A percentile compares a stretch with the other conserved stretches of the same genome.
Evolutionary conservation across 2,329 filamentous ascomycete genomes (phyloP).

Genomic region (Neofusicoccum ribis): DNA sequence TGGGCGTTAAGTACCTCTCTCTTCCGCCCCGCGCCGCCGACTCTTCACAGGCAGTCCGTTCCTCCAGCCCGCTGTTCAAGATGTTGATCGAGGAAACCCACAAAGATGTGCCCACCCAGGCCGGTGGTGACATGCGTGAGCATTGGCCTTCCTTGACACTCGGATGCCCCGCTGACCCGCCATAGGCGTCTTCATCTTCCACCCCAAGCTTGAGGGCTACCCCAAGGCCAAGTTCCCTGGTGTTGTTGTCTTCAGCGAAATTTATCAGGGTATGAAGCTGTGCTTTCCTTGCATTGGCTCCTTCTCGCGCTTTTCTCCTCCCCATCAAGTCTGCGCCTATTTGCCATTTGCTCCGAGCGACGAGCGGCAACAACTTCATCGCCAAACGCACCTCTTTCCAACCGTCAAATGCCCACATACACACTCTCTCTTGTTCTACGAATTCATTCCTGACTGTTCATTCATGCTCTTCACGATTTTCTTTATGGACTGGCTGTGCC

Average conservation of each 20-base stretch:
- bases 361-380: background rate
- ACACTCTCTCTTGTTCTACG: no score
- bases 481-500: no score
- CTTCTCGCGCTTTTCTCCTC: background rate
- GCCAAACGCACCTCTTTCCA: background rate
- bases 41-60: background rate
- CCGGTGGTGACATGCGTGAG: slow-evolving; percentile 60
- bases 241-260: slow-evolving; percentile 87
- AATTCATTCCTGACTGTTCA: no score
- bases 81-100: slow-evolving; percentile 63
- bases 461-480: no score
- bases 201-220: slow-evolving; percentile 80
- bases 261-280: slow-evolving; percentile 74
- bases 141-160: no score
- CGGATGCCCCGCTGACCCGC: background rate
- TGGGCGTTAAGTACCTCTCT: background rate
- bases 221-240: slow-evolving; percentile 88
- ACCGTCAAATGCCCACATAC: background rate
- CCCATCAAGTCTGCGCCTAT: no score
- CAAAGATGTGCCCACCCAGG: slow-evolving; percentile 60
- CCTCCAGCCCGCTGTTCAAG: background rate
- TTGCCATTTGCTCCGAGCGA: no score
- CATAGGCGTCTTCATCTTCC: slow-evolving; percentile 83
- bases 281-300: no score
- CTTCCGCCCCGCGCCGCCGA: background rate